A percentile compares a stretch with the other conserved stretches of the same genome.
Evolutionary conservation across 2,329 filamentous ascomycete genomes (phyloP).

Genomic region (Trichophyton rubrum): DNA sequence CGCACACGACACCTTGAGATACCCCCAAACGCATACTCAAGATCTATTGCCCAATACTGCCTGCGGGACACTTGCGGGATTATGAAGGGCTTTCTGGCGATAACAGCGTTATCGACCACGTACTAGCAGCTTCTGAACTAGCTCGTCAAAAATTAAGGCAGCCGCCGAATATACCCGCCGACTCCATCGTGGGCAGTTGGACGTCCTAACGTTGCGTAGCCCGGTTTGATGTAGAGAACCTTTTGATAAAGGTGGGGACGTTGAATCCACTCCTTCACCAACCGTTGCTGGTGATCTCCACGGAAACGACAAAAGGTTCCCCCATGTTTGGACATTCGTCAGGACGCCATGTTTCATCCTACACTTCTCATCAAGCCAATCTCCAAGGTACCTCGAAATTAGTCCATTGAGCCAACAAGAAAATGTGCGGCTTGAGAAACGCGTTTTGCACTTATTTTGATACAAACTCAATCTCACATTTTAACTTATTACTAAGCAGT

Average conservation of each 20-base stretch:
- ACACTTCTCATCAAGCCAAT: background rate
- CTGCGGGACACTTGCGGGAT: background rate
- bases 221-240: background rate
- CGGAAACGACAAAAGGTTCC: background rate
- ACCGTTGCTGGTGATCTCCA: background rate
- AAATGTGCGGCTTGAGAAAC: background rate
- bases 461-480: background rate
- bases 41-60: background rate
- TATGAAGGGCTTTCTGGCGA: background rate
- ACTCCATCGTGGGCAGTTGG: background rate
- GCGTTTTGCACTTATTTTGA: background rate
- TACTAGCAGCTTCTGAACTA: background rate
- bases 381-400: background rate
- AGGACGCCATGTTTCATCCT: background rate
- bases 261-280: background rate
- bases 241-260: background rate
- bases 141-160: background rate
- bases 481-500: background rate
- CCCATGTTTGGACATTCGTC: background rate
- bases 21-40: background rate
- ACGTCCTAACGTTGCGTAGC: background rate
- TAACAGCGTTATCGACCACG: background rate
- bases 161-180: conserved; percentile 1
- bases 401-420: background rate
- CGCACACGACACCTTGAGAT: background rate